A percentile compares a stretch with the other conserved stretches of the same genome.
Conservation (phyloP, 202 grass and related monocot genomes). For the Cymbopogon flexuosus region DNA sequence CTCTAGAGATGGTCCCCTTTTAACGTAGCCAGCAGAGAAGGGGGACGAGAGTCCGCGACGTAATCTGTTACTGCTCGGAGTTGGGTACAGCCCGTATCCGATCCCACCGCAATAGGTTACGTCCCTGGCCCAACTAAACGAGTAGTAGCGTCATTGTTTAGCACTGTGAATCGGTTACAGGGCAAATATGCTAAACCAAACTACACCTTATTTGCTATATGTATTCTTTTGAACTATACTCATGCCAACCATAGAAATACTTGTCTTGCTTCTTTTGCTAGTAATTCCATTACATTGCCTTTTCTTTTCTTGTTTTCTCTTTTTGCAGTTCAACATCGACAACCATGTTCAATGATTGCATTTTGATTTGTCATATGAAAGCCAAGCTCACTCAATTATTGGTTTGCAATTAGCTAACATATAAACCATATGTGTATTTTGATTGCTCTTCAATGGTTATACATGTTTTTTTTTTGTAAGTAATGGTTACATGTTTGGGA, state of each 20-base stretch:
- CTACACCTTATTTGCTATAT: neutral
- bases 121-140: neutral
- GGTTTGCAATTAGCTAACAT: neutral
- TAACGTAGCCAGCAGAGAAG: no score
- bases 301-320: neutral
- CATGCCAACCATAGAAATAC: neutral
- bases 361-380: neutral
- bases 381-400: neutral
- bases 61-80: no score
- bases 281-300: neutral
- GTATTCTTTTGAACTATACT: neutral
- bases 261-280: neutral
- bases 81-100: no score
- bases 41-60: no score
- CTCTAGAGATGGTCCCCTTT: neutral
- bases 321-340: neutral
- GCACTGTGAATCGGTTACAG: no score
- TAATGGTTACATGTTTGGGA: no score
- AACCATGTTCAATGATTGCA: neutral
- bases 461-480: neutral
- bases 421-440: neutral
- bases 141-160: no score
- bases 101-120: no score
- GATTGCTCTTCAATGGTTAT: neutral
- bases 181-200: no score